Conservation (phyloP, 768 basidiomycete species). For the Lentinula sp. region DNA sequence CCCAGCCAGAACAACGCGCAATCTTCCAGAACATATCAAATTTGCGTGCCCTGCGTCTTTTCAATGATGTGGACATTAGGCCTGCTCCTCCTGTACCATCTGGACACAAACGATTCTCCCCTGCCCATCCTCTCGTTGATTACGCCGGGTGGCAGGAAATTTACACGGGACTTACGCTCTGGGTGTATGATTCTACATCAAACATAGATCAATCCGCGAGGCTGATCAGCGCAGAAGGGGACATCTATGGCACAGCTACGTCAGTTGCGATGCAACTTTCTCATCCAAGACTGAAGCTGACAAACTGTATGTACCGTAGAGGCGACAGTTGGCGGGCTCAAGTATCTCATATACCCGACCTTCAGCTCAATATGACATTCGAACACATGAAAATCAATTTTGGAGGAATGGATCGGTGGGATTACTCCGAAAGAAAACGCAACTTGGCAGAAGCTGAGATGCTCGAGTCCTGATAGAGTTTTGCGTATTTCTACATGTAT, state of each 20-base stretch:
- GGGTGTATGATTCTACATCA: conserved; percentile 70
- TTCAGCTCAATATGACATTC: conserved; percentile 60
- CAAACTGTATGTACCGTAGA: conserved; percentile 26
- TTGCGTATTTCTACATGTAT: neutral
- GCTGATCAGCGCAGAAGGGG: conserved; percentile 55
- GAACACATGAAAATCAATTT: conserved; percentile 67
- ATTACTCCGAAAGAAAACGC: conserved; percentile 52
- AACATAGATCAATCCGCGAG: conserved; percentile 63
- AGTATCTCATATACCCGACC: conserved; percentile 62
- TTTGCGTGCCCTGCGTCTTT: conserved; percentile 55
- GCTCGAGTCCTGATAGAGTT: neutral
- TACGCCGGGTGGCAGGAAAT: conserved; percentile 65
- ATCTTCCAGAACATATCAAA: conserved; percentile 53
- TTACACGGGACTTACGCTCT: conserved; percentile 61
- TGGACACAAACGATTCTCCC: conserved; percentile 38
- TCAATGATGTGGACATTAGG: conserved; percentile 69
- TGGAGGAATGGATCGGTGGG: conserved; percentile 72
- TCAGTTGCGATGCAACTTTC: conserved; percentile 27
- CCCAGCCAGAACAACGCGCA: conserved; percentile 31
- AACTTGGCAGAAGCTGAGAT: conserved; percentile 54
- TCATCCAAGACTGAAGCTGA: neutral
- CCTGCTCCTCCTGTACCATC: conserved; percentile 40
- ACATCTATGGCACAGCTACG: conserved; percentile 76
- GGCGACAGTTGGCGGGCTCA: conserved; percentile 80
- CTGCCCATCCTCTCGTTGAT: conserved; percentile 57